Evolutionary conservation across 306 rosid genomes (phyloP), one percentile per base, ranked within the genome.

Genomic region (Prinsepia uniflora): DNA sequence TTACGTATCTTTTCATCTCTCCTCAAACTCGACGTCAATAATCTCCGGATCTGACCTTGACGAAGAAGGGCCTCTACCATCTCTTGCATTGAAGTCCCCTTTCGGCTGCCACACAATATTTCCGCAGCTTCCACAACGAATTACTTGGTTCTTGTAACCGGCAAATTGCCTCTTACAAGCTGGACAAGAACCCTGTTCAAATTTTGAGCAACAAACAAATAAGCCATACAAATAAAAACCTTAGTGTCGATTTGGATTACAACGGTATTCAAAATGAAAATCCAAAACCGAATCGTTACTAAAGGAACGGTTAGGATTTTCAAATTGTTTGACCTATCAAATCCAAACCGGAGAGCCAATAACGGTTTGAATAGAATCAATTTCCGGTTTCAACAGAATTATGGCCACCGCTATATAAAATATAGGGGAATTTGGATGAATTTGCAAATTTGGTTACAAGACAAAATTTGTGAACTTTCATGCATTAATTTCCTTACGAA

Each of bases 71-170:
- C 76, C 84, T 77, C 76, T 78, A 39, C 85, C 77, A 40, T 63
- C 87, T 65, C 83, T 80, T 19, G 90, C 81, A 63, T 70, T 87
- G 90, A 68, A 82, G 77, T 85, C 85, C 30, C 89, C 96, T 77
- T 85, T 88, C 8, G 98, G 98, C 79, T 94, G 97, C 98, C 98
- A 94, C 63, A 94, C 98, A 43, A 78, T 86, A 86, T 94, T 94
- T 77, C 98, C 96, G 39, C 97, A 94, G 77, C 88, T 72, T 22
- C 87, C 65, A 57, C 98, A 94, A 15, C 86, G 83, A 75, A 94
- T 86, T 49, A 87, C 46, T 79, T 90, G 98, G 73, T 83, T 88
- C 85, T 90, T 94, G 85, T 80, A 81, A 59, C 98, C 98, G 46
- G 77, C 86, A 76, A 94, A 94, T 79, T 87, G 90, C 72, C 80